phyloP scores from a whole-genome alignment of 306 rosid species.

The Parietaria judaica region DNA sequence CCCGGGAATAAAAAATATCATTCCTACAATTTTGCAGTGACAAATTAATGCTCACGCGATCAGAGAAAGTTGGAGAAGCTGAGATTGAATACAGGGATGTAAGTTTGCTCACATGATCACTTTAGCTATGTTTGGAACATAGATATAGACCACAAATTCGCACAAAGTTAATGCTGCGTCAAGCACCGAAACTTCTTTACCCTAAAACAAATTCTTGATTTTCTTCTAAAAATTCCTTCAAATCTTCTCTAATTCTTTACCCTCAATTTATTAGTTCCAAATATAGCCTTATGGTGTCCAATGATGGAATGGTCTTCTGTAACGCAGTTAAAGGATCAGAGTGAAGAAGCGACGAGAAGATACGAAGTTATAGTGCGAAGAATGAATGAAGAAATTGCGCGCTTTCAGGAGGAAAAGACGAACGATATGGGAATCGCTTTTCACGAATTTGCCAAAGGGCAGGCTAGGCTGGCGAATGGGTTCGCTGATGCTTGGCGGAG shows the following conservation, averaged over 20 bases:
- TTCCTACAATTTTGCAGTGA: constrained; percentile 48
- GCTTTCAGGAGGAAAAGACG: constrained; percentile 91
- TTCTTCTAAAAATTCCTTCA: too few species aligned
- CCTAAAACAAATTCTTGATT: too few species aligned
- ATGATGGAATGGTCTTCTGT: constrained; percentile 23
- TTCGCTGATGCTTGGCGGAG: constrained; percentile 94
- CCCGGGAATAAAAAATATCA: too few species aligned
- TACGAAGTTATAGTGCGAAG: constrained; percentile 67
- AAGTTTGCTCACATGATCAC: constrained; percentile 23
- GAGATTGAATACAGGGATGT: constrained; percentile 86
- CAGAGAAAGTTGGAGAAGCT: constrained; percentile 83
- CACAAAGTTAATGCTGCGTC: too few species aligned
- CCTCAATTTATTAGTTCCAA: too few species aligned
- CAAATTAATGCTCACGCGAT: constrained; percentile 74
- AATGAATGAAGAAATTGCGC: constrained; percentile 83
- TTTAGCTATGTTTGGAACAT: not conserved
- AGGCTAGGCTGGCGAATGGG: constrained; percentile 76
- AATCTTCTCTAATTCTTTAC: too few species aligned
- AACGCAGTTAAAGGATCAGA: constrained; percentile 84
- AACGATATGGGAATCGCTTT: constrained; percentile 83
- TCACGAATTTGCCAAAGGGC: constrained; percentile 95
- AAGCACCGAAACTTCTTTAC: too few species aligned
- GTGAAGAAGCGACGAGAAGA: constrained; percentile 79
- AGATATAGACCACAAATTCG: too few species aligned
- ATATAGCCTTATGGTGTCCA: not conserved